phyloP scores from a whole-genome alignment of 148 eudicot species.

The Heliosperma pusillum region DNA sequence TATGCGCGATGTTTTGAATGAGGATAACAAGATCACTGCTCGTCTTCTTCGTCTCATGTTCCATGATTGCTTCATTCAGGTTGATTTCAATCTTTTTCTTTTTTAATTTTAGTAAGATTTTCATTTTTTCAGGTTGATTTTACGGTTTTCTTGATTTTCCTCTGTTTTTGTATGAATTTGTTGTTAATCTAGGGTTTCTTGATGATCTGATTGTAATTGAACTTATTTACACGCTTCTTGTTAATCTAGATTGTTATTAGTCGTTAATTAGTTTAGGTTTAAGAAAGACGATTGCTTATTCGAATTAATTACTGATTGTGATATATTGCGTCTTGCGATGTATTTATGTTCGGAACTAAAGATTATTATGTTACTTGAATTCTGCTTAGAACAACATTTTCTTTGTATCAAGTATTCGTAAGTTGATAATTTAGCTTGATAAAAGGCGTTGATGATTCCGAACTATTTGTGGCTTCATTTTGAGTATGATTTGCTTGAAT shows the following conservation, averaged over 20 bases:
- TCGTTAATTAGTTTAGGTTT: background rate
- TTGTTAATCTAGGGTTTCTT: conserved; percentile 13
- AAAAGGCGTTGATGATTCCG: background rate
- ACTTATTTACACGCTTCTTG: background rate
- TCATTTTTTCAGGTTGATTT: background rate
- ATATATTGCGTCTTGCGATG: too few species aligned
- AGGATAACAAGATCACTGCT: conserved; percentile 19
- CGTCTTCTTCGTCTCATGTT: conserved; percentile 38
- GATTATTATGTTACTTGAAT: background rate
- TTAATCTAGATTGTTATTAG: background rate
- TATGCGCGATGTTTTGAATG: conserved; percentile 11
- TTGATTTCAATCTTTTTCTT: background rate
- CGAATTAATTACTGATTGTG: background rate
- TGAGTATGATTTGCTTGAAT: background rate
- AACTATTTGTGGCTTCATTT: background rate
- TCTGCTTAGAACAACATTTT: background rate
- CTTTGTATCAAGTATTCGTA: background rate
- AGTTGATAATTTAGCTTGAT: background rate
- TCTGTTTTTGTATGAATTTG: background rate
- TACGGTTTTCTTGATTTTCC: background rate
- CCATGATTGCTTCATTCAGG: conserved; percentile 39
- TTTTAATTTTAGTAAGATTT: background rate
- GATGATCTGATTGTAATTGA: background rate
- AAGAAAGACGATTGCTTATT: background rate
- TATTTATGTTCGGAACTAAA: too few species aligned